Evolutionary conservation across 768 basidiomycete species (phyloP).

Genomic region (Postia placenta): DNA sequence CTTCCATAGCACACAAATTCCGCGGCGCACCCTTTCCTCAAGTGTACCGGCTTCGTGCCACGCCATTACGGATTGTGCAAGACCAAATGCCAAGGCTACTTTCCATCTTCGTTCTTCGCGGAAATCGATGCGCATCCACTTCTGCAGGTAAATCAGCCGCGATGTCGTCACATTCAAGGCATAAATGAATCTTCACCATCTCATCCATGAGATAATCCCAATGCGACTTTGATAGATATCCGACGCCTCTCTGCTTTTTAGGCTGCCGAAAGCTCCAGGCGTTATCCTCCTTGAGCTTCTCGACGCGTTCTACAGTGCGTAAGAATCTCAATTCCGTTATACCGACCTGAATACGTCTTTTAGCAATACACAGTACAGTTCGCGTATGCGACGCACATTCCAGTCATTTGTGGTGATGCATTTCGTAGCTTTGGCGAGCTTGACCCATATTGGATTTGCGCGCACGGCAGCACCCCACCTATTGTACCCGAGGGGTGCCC

Average conservation of each 20-base stretch:
- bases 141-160: constrained; percentile 37
- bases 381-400: constrained; percentile 47
- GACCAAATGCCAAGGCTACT: constrained; percentile 70
- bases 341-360: constrained; percentile 54
- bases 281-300: constrained; percentile 70
- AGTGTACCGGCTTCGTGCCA: constrained; percentile 76
- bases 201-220: constrained; percentile 97
- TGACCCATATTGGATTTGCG: constrained; percentile 73
- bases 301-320: constrained; percentile 80
- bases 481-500: constrained; percentile 42
- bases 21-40: constrained; percentile 57
- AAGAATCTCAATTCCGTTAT: constrained; percentile 72
- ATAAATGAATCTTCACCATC: constrained; percentile 60
- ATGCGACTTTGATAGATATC: constrained; percentile 72
- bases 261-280: constrained; percentile 94
- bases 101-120: constrained; percentile 95
- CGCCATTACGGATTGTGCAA: constrained; percentile 77
- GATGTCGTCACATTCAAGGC: background rate
- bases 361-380: background rate
- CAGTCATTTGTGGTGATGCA: constrained; percentile 78
- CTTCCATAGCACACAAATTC: constrained; percentile 66
- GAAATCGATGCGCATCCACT: constrained; percentile 96
- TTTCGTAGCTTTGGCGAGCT: constrained; percentile 64
- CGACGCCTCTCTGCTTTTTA: constrained; percentile 84
- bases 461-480: constrained; percentile 63